Conservation (phyloP, 257 asterid species). For the Gynochthodes officinalis region DNA sequence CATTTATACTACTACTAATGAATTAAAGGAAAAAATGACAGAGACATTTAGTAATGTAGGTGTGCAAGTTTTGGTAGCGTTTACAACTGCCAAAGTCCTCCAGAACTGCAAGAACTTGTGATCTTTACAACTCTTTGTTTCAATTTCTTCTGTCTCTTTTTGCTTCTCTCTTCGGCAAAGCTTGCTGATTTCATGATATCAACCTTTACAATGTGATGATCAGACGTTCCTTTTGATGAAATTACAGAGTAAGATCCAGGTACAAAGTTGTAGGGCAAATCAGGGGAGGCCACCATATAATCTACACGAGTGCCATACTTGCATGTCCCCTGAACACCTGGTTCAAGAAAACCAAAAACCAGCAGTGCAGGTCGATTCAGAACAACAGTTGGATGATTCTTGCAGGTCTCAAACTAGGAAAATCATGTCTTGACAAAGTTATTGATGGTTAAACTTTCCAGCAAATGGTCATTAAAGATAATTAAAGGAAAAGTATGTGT, state of each 20-base stretch:
- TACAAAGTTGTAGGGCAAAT: slow-evolving; percentile 52
- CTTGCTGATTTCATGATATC: slow-evolving; percentile 50
- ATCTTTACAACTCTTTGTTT: slow-evolving; percentile 36
- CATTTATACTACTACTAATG: background rate
- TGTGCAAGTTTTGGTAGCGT: background rate
- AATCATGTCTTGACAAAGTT: background rate
- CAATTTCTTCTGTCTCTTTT: slow-evolving; percentile 27
- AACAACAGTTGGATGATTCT: background rate
- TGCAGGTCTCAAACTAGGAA: background rate
- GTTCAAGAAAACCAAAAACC: slow-evolving; percentile 14
- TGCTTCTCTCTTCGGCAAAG: slow-evolving; percentile 22
- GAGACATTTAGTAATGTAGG: background rate
- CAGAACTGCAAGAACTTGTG: slow-evolving; percentile 43
- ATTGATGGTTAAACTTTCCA: no score
- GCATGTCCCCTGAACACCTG: slow-evolving; percentile 94
- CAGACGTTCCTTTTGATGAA: slow-evolving; percentile 92
- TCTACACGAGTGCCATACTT: slow-evolving; percentile 92
- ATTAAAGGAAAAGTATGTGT: background rate
- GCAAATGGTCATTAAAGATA: no score
- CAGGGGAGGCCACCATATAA: slow-evolving; percentile 59
- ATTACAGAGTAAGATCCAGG: slow-evolving; percentile 85
- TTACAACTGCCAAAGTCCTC: slow-evolving; percentile 27
- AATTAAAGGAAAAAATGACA: background rate
- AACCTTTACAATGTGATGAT: slow-evolving; percentile 87
- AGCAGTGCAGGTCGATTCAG: no score